A percentile compares a stretch with the other conserved stretches of the same genome.
These are phyloP conservation scores for Vaccinium darrowii DNA, from an alignment of 148 eudicot genomes.

Conservation along the genomic window DNA sequence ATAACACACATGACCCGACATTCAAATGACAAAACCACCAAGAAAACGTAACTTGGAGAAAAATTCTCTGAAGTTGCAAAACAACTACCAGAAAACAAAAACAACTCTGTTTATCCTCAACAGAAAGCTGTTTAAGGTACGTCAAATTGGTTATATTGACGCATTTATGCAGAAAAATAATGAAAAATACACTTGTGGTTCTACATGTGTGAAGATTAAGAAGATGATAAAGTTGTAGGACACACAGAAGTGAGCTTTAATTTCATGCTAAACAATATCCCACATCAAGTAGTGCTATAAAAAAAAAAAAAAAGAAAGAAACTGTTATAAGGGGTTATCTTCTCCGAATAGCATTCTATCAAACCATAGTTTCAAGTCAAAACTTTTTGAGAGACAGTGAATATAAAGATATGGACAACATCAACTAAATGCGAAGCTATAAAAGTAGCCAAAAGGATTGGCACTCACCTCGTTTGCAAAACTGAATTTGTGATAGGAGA, in stretches of 20 bases:
- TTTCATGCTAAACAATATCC: background rate
- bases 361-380: background rate
- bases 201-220: background rate
- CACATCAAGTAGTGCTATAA: background rate
- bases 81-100: background rate
- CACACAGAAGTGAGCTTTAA: background rate
- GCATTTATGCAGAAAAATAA: background rate
- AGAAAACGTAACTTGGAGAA: background rate
- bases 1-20: background rate
- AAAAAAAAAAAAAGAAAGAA: background rate
- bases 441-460: background rate
- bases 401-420: background rate
- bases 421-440: background rate
- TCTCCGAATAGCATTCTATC: slow-evolving; percentile 14
- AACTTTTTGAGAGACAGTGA: background rate
- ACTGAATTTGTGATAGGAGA: slow-evolving; percentile 13
- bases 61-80: background rate
- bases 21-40: background rate
- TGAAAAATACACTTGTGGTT: background rate
- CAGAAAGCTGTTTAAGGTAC: background rate
- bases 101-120: background rate
- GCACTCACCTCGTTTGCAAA: slow-evolving; percentile 19
- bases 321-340: background rate
- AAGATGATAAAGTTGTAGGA: background rate
- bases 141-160: background rate